phyloP scores from a whole-genome alignment of 73 alveolate species.

The Stentor roeselii region DNA sequence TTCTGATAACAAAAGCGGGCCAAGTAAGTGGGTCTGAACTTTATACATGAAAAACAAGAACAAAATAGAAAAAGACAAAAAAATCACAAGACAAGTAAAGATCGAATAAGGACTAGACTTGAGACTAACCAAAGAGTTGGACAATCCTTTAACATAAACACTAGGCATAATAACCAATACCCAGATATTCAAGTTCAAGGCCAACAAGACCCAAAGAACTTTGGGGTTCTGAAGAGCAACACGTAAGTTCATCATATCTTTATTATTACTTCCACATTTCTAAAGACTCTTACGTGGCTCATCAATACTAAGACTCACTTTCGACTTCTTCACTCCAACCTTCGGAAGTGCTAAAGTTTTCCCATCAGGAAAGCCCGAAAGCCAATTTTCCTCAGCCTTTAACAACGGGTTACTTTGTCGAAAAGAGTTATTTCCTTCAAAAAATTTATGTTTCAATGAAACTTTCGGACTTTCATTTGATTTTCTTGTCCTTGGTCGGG shows the following conservation, averaged over 20 bases:
- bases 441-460: background rate
- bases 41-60: background rate
- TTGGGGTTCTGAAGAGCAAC: no score
- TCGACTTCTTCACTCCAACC: no score
- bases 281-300: no score
- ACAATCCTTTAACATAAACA: background rate
- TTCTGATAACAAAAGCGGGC: background rate
- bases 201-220: no score
- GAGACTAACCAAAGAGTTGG: background rate
- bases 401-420: background rate
- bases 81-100: background rate
- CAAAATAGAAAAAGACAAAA: background rate
- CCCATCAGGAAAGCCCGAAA: background rate
- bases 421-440: background rate
- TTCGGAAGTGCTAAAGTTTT: background rate
- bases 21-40: background rate
- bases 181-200: background rate
- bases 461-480: background rate
- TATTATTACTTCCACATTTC: no score
- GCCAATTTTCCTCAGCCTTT: slow-evolving; percentile 8
- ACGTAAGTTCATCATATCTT: no score
- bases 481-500: background rate
- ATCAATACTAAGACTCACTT: no score
- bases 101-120: background rate
- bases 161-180: background rate